These are phyloP conservation scores for Diplodia scrobiculata DNA, from an alignment of 2,329 filamentous ascomycete genomes.

Conservation along the genomic window DNA sequence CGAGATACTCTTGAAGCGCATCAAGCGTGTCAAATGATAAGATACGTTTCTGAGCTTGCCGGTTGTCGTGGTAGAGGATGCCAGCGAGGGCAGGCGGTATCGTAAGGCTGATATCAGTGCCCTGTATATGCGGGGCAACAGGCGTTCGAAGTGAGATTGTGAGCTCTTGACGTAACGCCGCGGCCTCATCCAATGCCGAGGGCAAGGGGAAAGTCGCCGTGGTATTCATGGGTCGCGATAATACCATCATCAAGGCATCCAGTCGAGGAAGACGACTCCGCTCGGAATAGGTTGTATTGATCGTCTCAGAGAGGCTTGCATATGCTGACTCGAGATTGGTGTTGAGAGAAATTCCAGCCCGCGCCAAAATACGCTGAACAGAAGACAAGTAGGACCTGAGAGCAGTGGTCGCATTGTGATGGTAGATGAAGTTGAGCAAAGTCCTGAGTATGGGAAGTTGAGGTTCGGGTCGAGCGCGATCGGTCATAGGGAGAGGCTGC, in stretches of 20 bases:
- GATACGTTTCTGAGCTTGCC: not conserved
- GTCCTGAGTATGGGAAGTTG: slow-evolving; percentile 63
- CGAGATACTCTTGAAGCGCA: slow-evolving; percentile 22
- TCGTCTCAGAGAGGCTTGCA: slow-evolving; percentile 10
- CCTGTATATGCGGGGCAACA: slow-evolving; percentile 41
- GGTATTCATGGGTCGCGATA: slow-evolving; percentile 38
- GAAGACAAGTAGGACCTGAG: slow-evolving; percentile 42
- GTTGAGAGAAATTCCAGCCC: slow-evolving; percentile 39
- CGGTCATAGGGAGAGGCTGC: slow-evolving; percentile 59
- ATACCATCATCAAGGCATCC: slow-evolving; percentile 33
- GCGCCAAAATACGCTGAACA: slow-evolving; percentile 34
- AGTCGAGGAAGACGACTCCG: slow-evolving; percentile 27
- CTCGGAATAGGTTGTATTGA: slow-evolving; percentile 34
- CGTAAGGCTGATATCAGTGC: slow-evolving; percentile 41
- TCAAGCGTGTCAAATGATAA: slow-evolving; percentile 20
- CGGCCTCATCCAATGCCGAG: slow-evolving; percentile 34
- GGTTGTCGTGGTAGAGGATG: slow-evolving; percentile 37
- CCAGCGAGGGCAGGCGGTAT: slow-evolving; percentile 38
- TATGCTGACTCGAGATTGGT: slow-evolving; percentile 32
- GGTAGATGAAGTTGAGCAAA: slow-evolving; percentile 57
- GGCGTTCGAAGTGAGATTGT: slow-evolving; percentile 39
- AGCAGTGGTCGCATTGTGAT: slow-evolving; percentile 46
- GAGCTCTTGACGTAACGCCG: slow-evolving; percentile 34
- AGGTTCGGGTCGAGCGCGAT: slow-evolving; percentile 53
- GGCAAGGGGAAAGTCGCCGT: slow-evolving; percentile 38